Evolutionary conservation across 2,329 filamentous ascomycete genomes (phyloP).

Genomic region (Ophiostoma australiae): DNA sequence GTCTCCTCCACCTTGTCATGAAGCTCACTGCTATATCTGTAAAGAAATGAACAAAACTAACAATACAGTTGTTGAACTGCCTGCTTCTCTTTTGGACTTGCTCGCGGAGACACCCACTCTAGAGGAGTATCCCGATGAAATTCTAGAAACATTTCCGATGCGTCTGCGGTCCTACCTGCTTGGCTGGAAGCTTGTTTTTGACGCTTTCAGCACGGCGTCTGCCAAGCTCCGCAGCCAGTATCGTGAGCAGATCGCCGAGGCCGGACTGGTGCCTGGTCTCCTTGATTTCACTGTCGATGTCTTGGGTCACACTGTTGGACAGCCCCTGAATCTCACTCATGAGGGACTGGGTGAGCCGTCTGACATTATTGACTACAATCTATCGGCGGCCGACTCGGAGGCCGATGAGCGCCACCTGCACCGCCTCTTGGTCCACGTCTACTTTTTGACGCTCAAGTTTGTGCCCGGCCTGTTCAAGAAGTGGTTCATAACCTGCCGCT

Average conservation of each 20-base stretch:
- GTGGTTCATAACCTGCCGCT: slow-evolving; percentile 80
- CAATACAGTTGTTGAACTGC: slow-evolving; percentile 57
- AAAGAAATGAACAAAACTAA: background rate
- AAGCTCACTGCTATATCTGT: too few species aligned
- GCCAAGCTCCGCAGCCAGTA: slow-evolving; percentile 81
- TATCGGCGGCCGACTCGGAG: slow-evolving; percentile 52
- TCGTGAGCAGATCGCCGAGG: slow-evolving; percentile 69
- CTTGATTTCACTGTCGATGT: slow-evolving; percentile 79
- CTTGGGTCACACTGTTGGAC: slow-evolving; percentile 70
- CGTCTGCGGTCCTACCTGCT: slow-evolving; percentile 74
- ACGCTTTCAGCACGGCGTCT: slow-evolving; percentile 72
- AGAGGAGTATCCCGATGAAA: slow-evolving; percentile 60
- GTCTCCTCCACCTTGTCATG: background rate
- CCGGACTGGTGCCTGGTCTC: slow-evolving; percentile 62
- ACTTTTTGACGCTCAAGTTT: slow-evolving; percentile 74
- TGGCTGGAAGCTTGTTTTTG: slow-evolving; percentile 85
- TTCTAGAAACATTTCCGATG: slow-evolving; percentile 63
- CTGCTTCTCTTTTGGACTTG: slow-evolving; percentile 78
- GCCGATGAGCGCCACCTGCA: slow-evolving; percentile 65
- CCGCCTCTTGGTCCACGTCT: slow-evolving; percentile 79
- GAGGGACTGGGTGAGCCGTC: slow-evolving; percentile 51
- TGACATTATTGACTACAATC: slow-evolving; percentile 52
- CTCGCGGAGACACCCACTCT: slow-evolving; percentile 72
- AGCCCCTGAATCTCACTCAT: slow-evolving; percentile 68
- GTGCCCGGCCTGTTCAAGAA: slow-evolving; percentile 71